Evolutionary conservation across 345 rosid genomes (phyloP), one percentile per base, ranked within the genome.

Genomic region (Syzygium grande): DNA sequence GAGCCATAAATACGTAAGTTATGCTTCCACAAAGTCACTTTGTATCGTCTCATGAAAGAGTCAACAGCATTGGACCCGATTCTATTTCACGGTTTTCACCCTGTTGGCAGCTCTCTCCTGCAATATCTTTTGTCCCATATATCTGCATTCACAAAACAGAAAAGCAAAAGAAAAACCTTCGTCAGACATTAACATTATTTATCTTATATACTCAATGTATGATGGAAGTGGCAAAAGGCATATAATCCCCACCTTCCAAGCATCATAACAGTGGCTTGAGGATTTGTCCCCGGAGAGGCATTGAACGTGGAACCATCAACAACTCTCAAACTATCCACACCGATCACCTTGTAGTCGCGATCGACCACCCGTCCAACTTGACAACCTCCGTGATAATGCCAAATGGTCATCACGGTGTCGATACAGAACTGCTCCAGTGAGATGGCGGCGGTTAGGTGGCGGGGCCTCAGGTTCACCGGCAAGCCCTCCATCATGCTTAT

Each of bases 391-490:
- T 92, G 94, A 52, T 92, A 92, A 80, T 91, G 94, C 94, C 94
- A 92, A 52, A 92, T 92, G 9, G 92, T 92, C 91, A 90, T 89
- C 52, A 90, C 94, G 2, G 94, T 91, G 88, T 89, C 92, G 12
- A 59, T 78, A 88, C 92, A 91, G 77, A 93, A 96, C 51, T 95
- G 97, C 87, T 93, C 93, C 85, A 97, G 79, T 6, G 95, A 90
- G 55, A 89, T 55, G 22, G 92, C 73, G 0, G 95, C 79, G 11
- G 87, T 73, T 1, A 86, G 14, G 65, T 94, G 95, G 30, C 89
- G 91, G 11, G 94, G 98, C 86, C 95, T 94, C 77, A 93, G 84
- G 91, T 96, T 97, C 21, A 93, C 91, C 2, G 97, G 98, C 23
- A 94, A 59, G 30, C 84, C 86, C 23, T 90, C 86, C 90, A 93